Conservation (phyloP, 73 alveolate species). For the Paramecium sonneborni region DNA sequence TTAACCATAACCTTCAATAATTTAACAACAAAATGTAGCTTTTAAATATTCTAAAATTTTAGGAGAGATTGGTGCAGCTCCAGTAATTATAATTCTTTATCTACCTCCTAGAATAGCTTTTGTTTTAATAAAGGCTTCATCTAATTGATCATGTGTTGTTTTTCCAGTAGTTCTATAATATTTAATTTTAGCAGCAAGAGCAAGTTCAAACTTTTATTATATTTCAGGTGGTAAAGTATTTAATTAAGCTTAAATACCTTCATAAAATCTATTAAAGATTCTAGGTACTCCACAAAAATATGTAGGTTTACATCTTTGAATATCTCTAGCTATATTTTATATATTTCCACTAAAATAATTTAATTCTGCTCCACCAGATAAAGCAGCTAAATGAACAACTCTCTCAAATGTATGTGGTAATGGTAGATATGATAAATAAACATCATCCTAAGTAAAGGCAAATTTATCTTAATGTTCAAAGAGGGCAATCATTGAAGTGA, state of each 20-base stretch:
- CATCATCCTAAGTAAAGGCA: constrained; percentile 70
- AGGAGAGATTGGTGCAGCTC: constrained; percentile 89
- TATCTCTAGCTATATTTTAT: constrained; percentile 82
- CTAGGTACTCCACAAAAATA: constrained; percentile 97
- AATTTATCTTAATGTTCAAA: constrained; percentile 46
- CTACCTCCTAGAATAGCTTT: constrained; percentile 87
- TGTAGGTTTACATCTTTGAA: constrained; percentile 92
- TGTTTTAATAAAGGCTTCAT: constrained; percentile 79
- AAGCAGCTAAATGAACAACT: constrained; percentile 58
- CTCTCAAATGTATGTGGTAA: constrained; percentile 92
- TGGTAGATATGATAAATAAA: constrained; percentile 85
- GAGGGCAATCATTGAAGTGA: constrained; percentile 61
- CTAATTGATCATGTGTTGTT: constrained; percentile 78
- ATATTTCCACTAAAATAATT: constrained; percentile 91
- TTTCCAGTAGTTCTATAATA: constrained; percentile 61
- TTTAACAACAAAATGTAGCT: constrained; percentile 73
- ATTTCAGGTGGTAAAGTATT: constrained; percentile 72
- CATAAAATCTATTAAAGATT: constrained; percentile 89
- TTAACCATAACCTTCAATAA: constrained; percentile 93
- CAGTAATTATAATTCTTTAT: constrained; percentile 82
- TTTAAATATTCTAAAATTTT: constrained; percentile 80
- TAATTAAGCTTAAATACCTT: constrained; percentile 75
- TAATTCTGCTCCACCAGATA: constrained; percentile 73
- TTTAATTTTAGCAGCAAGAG: constrained; percentile 72
- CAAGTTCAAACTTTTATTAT: constrained; percentile 76